Percentiles rank a stretch among this genome's conserved stretches.
phyloP scores from a whole-genome alignment of 305 asterid genomes.

The Fraxinus xanthoxyloides region DNA sequence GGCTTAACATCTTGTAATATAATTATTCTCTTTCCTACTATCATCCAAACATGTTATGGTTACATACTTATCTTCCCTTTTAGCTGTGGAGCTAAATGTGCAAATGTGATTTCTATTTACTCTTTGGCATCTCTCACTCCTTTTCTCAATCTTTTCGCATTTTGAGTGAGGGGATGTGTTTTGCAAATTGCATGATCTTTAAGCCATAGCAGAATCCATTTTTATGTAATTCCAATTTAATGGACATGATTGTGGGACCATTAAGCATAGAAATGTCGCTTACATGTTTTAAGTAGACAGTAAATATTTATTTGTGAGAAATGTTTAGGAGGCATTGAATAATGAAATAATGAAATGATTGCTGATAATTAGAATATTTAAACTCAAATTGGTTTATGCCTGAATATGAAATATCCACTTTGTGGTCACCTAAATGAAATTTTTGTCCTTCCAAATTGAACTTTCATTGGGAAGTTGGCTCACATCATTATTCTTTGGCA shows the following conservation, averaged over 20 bases:
- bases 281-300: not conserved
- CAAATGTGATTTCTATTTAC: not conserved
- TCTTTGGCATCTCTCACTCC: not conserved
- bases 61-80: not conserved
- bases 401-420: not conserved
- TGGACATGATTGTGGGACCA: not conserved
- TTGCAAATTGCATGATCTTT: not conserved
- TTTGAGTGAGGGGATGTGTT: not conserved
- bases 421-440: conserved; percentile 10
- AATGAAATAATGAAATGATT: not conserved
- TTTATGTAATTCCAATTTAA: not conserved
- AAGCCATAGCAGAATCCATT: not conserved
- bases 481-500: conserved; percentile 4
- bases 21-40: not conserved
- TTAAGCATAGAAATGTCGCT: not conserved
- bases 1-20: not conserved
- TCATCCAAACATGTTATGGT: not conserved
- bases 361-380: not conserved
- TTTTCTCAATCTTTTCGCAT: not conserved
- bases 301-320: not conserved
- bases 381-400: not conserved
- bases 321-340: not conserved
- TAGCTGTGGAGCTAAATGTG: not conserved
- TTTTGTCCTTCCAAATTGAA: not conserved
- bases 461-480: conserved; percentile 10